Evolutionary conservation across 768 basidiomycete species (phyloP), one percentile per base, ranked within the genome.

Genomic region (Boletus pseudo-olivaceus): DNA sequence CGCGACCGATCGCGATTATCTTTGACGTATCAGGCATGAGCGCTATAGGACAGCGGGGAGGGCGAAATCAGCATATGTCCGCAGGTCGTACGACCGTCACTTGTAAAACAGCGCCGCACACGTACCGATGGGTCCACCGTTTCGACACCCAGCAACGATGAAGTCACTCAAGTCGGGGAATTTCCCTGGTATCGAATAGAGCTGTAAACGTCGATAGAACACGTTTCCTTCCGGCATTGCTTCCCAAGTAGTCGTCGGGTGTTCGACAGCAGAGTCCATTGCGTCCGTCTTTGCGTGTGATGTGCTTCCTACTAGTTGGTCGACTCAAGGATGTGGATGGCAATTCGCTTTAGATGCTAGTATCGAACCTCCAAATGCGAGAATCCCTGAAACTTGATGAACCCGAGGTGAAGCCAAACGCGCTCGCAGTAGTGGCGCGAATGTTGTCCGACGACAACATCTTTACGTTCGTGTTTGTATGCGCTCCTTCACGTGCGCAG

Each of bases 121-220:
- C 76, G 53, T 53, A 93, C 94, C 94, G 67, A 97, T 76, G 12
- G 94, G 95, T 15, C 95, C 96, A 34, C 93, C 93, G 70, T 90
- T 83, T 40, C 83, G 82, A 67, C 91, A 93, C 20, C 87, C 90
- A 26, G 89, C 85, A 35, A 93, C 72, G 50, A 90, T 74, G 67
- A 88, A 91, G 70, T 96, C 91, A 19, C 78, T 76, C 29, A 98
- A 73, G 68, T 90, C 82, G 4, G 87, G 86, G 6, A 92, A 74
- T 63, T 88, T 88, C 62, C 88, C 93, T 12, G 83, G 77, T 51
- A 92, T 83, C 1, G 87, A 82, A 67, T 98, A 98, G 23, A 93
- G 76, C 57, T 88, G 87, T 61, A 93, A 84, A 51, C 88, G 79
- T 66, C 87, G 76, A 66, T 98, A 98, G 75, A 97, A 98, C 32